These are phyloP conservation scores for Arthrinium phaeospermum DNA, from an alignment of 2,329 filamentous ascomycete species.

Conservation along the genomic window DNA sequence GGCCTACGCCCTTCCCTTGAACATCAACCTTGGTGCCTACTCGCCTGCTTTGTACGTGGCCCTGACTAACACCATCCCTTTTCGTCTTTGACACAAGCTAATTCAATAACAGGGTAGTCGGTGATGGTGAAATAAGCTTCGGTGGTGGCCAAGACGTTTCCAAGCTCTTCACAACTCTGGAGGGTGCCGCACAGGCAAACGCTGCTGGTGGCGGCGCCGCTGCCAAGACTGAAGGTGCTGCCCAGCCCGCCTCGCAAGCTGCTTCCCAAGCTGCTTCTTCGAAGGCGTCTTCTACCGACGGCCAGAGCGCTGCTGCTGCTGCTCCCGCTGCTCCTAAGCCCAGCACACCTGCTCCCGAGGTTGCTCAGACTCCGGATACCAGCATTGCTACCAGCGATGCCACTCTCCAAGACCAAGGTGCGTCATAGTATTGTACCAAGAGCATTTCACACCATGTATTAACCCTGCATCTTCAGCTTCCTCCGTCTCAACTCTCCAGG, in stretches of 20 bases:
- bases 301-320: slow-evolving; percentile 27
- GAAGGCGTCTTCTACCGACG: not conserved
- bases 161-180: slow-evolving; percentile 50
- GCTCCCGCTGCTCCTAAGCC: slow-evolving; percentile 25
- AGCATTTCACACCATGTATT: slow-evolving; percentile 13
- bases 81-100: slow-evolving; percentile 3
- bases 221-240: slow-evolving; percentile 28
- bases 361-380: slow-evolving; percentile 19
- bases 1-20: slow-evolving; percentile 43
- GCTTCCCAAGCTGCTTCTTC: slow-evolving; percentile 22
- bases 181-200: slow-evolving; percentile 48
- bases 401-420: slow-evolving; percentile 43
- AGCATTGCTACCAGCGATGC: slow-evolving; percentile 36
- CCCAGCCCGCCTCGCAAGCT: slow-evolving; percentile 29
- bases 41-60: slow-evolving; percentile 48
- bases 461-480: slow-evolving; percentile 39
- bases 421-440: slow-evolving; percentile 22
- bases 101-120: slow-evolving; percentile 39
- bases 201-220: slow-evolving; percentile 36
- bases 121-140: slow-evolving; percentile 43
- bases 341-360: slow-evolving; percentile 31
- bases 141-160: slow-evolving; percentile 52
- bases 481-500: slow-evolving; percentile 51
- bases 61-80: not conserved
- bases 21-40: slow-evolving; percentile 52